A percentile compares a stretch with the other conserved stretches of the same genome.
Evolutionary conservation across 1,139 yeast species (phyloP).

Genomic region (Spathaspora sp.): DNA sequence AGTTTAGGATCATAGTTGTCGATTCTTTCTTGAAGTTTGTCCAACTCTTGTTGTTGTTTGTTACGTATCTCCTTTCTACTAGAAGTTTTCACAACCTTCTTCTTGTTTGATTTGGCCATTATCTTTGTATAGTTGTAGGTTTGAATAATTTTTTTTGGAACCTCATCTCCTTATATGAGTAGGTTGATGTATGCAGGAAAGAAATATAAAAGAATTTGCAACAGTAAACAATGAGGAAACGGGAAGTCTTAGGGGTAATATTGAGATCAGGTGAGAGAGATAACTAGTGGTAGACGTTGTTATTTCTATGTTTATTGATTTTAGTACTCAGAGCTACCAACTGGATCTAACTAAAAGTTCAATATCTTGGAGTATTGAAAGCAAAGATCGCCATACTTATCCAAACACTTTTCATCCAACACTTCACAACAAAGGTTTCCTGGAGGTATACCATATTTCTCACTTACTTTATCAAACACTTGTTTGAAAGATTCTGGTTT

Average conservation of each 20-base stretch:
- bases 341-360: slow-evolving; percentile 32
- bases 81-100: slow-evolving; percentile 16
- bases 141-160: slow-evolving; percentile 1
- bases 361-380: slow-evolving; percentile 48
- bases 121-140: background rate
- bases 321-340: too few relatives aligned
- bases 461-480: slow-evolving; percentile 28
- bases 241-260: too few relatives aligned
- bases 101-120: slow-evolving; percentile 12
- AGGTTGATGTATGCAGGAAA: slow-evolving; percentile 3
- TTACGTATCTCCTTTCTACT: slow-evolving; percentile 25
- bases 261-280: too few relatives aligned
- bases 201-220: background rate
- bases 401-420: slow-evolving; percentile 27
- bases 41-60: slow-evolving; percentile 46
- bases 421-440: slow-evolving; percentile 40
- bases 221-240: too few relatives aligned
- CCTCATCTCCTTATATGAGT: slow-evolving; percentile 6
- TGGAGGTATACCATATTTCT: slow-evolving; percentile 39
- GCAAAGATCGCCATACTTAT: slow-evolving; percentile 45
- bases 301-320: too few relatives aligned
- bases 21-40: slow-evolving; percentile 45
- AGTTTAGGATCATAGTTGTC: slow-evolving; percentile 49
- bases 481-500: slow-evolving; percentile 16
- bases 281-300: too few relatives aligned